Conservation (phyloP, 2,329 filamentous ascomycete genomes). For the Pseudogymnoascus sp. region DNA sequence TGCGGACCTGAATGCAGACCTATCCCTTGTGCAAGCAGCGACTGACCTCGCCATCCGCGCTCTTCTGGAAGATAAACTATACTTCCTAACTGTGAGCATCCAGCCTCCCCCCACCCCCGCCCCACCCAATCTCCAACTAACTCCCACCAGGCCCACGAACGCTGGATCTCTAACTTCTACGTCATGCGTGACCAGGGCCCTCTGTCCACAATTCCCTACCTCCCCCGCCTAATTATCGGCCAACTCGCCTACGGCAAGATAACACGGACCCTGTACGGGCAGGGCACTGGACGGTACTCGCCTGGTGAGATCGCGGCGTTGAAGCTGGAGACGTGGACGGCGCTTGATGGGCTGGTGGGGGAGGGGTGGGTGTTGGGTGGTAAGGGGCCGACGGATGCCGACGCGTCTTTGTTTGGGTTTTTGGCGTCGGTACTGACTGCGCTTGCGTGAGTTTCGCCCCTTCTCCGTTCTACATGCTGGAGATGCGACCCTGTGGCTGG, state of each 20-base stretch:
- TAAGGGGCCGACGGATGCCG: slow-evolving; percentile 45
- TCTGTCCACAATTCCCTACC: slow-evolving; percentile 42
- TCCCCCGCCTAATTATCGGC: slow-evolving; percentile 43
- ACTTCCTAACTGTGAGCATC: slow-evolving; percentile 42
- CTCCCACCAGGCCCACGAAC: slow-evolving; percentile 37
- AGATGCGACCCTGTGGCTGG: neutral
- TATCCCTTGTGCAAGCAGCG: slow-evolving; percentile 33
- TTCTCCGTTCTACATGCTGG: no score
- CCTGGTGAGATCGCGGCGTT: slow-evolving; percentile 40
- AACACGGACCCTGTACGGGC: slow-evolving; percentile 40
- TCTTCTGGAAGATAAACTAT: slow-evolving; percentile 51
- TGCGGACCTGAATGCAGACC: slow-evolving; percentile 38
- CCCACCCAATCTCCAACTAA: neutral
- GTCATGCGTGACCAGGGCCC: slow-evolving; percentile 43
- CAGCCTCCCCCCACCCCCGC: neutral
- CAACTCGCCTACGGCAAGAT: slow-evolving; percentile 38
- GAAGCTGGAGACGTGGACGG: slow-evolving; percentile 45
- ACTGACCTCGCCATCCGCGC: slow-evolving; percentile 45
- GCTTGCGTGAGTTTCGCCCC: slow-evolving; percentile 38
- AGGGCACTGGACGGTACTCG: slow-evolving; percentile 45
- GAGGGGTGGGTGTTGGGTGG: slow-evolving; percentile 46
- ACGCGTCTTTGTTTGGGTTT: slow-evolving; percentile 50
- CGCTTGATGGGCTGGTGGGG: slow-evolving; percentile 37
- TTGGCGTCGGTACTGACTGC: slow-evolving; percentile 43
- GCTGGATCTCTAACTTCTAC: slow-evolving; percentile 52